A percentile compares a stretch with the other conserved stretches of the same genome.
Evolutionary conservation across 2,329 filamentous ascomycete species (phyloP).

Genomic region (Botrytis pseudocinerea): DNA sequence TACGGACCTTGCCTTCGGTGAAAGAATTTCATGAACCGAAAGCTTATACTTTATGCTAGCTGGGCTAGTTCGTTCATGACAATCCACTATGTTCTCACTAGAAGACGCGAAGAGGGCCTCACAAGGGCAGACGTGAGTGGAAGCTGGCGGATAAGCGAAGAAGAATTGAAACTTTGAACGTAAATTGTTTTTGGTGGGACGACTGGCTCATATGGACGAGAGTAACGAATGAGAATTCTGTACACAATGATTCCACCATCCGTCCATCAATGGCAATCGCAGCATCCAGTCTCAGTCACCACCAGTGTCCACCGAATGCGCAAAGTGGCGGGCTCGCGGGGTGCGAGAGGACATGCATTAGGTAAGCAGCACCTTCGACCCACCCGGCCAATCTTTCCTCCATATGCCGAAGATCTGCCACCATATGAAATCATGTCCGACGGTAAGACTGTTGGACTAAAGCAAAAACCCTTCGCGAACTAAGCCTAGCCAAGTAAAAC

Average conservation of each 20-base stretch:
- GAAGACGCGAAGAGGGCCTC: not conserved
- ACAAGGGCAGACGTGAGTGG: not conserved
- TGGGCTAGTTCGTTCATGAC: not conserved
- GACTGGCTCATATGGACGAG: not conserved
- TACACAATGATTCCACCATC: too few relatives aligned
- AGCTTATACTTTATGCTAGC: not conserved
- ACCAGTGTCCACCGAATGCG: not conserved
- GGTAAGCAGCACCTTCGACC: not conserved
- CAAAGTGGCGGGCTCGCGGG: not conserved
- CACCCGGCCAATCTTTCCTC: not conserved
- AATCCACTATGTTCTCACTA: not conserved
- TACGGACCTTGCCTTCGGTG: not conserved
- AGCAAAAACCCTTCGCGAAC: not conserved
- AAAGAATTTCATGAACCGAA: not conserved
- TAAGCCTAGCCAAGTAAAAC: conserved; percentile 17
- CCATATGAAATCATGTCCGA: not conserved
- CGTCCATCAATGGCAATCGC: too few relatives aligned
- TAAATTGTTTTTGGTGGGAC: not conserved
- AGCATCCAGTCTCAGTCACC: not conserved
- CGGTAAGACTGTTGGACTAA: not conserved
- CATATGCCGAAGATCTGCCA: conserved; percentile 3
- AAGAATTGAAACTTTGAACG: not conserved
- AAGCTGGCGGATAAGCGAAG: not conserved
- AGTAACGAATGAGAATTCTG: not conserved
- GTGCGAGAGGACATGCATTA: not conserved